Evolutionary conservation across 441 rosid species (phyloP).

Genomic region (Corymbia citriodora): DNA sequence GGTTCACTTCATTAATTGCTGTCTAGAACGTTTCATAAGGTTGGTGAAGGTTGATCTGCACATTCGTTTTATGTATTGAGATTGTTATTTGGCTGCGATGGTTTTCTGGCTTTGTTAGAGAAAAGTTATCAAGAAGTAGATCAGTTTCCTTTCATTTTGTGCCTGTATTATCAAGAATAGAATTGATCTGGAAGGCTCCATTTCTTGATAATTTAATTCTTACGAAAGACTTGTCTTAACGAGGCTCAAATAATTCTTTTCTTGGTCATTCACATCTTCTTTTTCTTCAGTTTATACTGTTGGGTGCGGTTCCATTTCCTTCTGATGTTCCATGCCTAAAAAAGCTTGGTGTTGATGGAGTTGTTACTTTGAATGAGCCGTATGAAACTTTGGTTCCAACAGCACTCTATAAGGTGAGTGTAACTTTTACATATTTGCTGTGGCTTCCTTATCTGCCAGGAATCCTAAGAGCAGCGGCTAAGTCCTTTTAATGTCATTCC

Average conservation of each 20-base stretch:
- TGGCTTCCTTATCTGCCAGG: not conserved
- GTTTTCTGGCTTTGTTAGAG: not conserved
- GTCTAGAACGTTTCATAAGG: not conserved
- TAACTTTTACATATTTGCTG: not conserved
- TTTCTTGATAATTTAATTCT: not conserved
- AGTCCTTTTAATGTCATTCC: not conserved
- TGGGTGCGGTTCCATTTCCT: slow-evolving; percentile 97
- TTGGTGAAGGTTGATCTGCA: not conserved
- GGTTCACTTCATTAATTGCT: not conserved
- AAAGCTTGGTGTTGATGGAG: slow-evolving; percentile 80
- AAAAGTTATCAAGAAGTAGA: not conserved
- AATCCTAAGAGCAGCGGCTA: not conserved
- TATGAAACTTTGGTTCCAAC: slow-evolving; percentile 97
- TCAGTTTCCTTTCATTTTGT: not conserved
- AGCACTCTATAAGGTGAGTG: slow-evolving; percentile 68
- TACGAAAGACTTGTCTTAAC: not conserved
- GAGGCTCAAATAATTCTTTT: not conserved
- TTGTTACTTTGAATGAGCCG: slow-evolving; percentile 82
- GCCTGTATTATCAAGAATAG: not conserved
- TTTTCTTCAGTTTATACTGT: slow-evolving; percentile 55
- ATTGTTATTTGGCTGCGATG: not conserved
- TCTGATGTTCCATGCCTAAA: slow-evolving; percentile 83
- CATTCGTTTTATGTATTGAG: not conserved
- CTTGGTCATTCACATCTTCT: not conserved
- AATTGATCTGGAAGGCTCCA: not conserved